Evolutionary conservation across 768 basidiomycete species (phyloP).

Genomic region (Neoboletus brunneissimus): DNA sequence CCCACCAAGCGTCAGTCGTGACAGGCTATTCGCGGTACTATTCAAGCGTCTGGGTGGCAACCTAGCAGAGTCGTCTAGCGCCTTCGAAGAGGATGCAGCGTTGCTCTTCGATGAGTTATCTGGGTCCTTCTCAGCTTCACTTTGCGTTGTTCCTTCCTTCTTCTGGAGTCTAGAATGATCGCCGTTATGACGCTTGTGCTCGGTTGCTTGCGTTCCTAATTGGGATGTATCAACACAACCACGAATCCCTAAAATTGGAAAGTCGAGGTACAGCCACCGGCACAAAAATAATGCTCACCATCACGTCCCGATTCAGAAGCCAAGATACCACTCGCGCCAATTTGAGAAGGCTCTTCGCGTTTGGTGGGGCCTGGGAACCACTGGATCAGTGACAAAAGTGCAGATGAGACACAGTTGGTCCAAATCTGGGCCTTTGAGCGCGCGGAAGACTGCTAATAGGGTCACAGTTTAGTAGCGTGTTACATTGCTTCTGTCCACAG

Average conservation of each 20-base stretch:
- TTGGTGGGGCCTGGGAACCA: neutral
- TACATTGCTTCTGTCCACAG: no score
- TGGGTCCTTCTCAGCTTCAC: neutral
- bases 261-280: neutral
- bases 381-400: slow-evolving; percentile 3
- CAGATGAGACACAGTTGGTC: slow-evolving; percentile 3
- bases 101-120: neutral
- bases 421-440: slow-evolving; percentile 4
- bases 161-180: neutral
- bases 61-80: neutral
- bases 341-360: neutral
- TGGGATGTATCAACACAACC: neutral
- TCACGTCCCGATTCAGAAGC: slow-evolving; percentile 20
- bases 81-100: neutral
- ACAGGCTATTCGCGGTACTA: slow-evolving; percentile 1
- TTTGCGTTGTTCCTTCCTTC: neutral
- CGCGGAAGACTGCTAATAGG: slow-evolving; percentile 10
- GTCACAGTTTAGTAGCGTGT: neutral
- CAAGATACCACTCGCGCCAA: neutral
- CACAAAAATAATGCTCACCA: slow-evolving; percentile 4
- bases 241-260: neutral
- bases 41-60: neutral
- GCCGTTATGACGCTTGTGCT: neutral
- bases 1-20: neutral
- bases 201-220: neutral